Evolutionary conservation across 2,329 filamentous ascomycete species (phyloP).

Genomic region (Pezicula neosporulosa): DNA sequence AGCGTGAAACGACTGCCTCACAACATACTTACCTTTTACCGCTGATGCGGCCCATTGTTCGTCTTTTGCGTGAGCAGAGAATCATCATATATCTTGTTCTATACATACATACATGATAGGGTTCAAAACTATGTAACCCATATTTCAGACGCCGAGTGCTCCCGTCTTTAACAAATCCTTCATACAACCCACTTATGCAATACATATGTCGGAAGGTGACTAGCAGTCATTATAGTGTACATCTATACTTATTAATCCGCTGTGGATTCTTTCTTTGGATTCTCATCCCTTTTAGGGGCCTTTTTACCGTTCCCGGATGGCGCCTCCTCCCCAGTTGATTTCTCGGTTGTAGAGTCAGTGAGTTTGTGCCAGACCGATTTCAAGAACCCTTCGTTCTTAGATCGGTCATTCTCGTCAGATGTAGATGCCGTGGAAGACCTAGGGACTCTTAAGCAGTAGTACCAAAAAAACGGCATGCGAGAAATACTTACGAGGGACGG

Average conservation of each 20-base stretch:
- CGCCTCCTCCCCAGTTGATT: background rate
- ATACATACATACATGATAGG: slow-evolving; percentile 14
- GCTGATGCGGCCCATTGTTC: no score
- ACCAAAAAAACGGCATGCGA: slow-evolving; percentile 10
- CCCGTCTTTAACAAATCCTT: background rate
- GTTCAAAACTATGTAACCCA: slow-evolving; percentile 1
- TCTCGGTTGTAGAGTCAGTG: slow-evolving; percentile 58
- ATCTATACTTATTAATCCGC: slow-evolving; percentile 3
- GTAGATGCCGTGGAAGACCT: slow-evolving; percentile 10
- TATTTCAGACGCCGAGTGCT: slow-evolving; percentile 8
- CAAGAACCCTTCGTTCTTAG: slow-evolving; percentile 84
- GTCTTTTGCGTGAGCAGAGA: slow-evolving; percentile 11
- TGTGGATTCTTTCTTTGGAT: slow-evolving; percentile 15
- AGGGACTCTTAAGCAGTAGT: slow-evolving; percentile 1
- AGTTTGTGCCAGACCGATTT: slow-evolving; percentile 92
- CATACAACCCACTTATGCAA: slow-evolving; percentile 13
- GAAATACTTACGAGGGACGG: slow-evolving; percentile 43
- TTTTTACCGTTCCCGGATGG: background rate
- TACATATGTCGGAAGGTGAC: slow-evolving; percentile 7
- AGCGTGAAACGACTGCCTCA: no score
- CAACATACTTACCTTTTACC: no score
- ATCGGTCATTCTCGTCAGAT: slow-evolving; percentile 35
- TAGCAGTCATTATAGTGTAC: slow-evolving; percentile 9
- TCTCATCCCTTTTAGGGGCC: slow-evolving; percentile 12
- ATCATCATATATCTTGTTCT: slow-evolving; percentile 13